Evolutionary conservation across 2,329 filamentous ascomycete species (phyloP).

Genomic region (Waltergamsia citrina): DNA sequence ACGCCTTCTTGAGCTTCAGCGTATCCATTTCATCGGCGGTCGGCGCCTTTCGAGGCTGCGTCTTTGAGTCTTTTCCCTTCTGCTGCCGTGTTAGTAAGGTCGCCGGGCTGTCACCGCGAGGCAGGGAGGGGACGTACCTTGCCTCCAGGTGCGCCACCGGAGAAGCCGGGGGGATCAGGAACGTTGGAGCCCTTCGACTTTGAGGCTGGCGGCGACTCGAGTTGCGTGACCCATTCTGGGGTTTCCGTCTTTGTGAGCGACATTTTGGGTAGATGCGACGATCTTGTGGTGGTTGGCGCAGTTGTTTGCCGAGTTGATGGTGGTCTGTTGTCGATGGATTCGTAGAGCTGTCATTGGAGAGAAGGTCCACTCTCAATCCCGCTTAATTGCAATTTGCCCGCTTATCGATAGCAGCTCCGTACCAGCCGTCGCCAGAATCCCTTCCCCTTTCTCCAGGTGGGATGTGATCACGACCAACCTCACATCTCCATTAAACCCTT

Average conservation of each 20-base stretch:
- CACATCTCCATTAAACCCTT: background rate
- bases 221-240: constrained; percentile 76
- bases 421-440: background rate
- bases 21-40: constrained; percentile 84
- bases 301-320: background rate
- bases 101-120: background rate
- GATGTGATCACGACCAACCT: background rate
- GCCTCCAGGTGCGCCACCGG: constrained; percentile 35
- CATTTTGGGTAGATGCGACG: constrained; percentile 8
- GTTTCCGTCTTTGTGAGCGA: constrained; percentile 19
- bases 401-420: constrained; percentile 6
- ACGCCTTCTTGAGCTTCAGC: constrained; percentile 95
- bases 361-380: constrained; percentile 1
- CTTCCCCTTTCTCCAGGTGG: constrained; percentile 1
- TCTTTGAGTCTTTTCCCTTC: constrained; percentile 40
- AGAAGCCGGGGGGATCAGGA: constrained; percentile 81
- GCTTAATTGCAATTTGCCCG: constrained; percentile 5
- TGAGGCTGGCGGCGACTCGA: constrained; percentile 59
- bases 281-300: background rate
- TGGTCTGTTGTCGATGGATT: background rate
- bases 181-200: constrained; percentile 60
- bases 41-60: constrained; percentile 52
- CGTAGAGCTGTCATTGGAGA: background rate
- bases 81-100: too few relatives aligned
- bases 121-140: constrained; percentile 36